Base-by-base conservation (phyloP, 2,329 filamentous ascomycete species). In the Elsinoe perseae region DNA sequence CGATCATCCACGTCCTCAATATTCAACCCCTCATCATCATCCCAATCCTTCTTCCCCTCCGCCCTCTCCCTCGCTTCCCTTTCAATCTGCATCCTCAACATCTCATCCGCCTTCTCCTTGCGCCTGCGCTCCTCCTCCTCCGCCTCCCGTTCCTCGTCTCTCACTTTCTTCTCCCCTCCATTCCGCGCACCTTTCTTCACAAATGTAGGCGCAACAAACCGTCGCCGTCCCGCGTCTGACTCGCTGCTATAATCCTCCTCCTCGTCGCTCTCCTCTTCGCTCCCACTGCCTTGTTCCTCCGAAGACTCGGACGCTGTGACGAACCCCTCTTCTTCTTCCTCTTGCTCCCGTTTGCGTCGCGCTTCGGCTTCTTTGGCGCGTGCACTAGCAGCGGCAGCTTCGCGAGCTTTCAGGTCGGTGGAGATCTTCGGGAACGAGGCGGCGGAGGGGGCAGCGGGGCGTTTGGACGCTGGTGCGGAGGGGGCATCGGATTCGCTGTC, bases 71-170 rank as follows among this genome's bases (percentile, higher is more conserved):
- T 85, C 0, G 87, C 80, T 64, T 92, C 86, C 62, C 87, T 88
- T 64, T 87, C 84, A 42, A 97, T 83, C 68, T 97, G 90, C 63
- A 91, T 89, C 68, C 95, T 89, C 12, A 98, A 83, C 8, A 97
- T 75, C 57, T 81, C 84, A 68, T 95, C 86, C 10, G 86, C 82
- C 58, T 85, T 82, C 36, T 86, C 84, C 68, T 85, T 84, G 60
- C 81, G 83, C 32, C 82, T 80, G 1, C 78, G 70, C 60, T 80
- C 74, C 52, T 77, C 75, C 58, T 78, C 78, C 1, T 72, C 76
- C 21, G 72, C 73, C 4, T 69, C 58, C 44, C 75, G 66, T 27
- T 76, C 72, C 60, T 80, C 73, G 52, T 77, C 75, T 58, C 77
- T 77, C 1, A 72, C 76, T 21, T 72, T 73, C 5, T 69, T 58